Base-by-base conservation (phyloP, 805 yeast genomes). In the Schwanniomyces pseudopolymorphus region DNA sequence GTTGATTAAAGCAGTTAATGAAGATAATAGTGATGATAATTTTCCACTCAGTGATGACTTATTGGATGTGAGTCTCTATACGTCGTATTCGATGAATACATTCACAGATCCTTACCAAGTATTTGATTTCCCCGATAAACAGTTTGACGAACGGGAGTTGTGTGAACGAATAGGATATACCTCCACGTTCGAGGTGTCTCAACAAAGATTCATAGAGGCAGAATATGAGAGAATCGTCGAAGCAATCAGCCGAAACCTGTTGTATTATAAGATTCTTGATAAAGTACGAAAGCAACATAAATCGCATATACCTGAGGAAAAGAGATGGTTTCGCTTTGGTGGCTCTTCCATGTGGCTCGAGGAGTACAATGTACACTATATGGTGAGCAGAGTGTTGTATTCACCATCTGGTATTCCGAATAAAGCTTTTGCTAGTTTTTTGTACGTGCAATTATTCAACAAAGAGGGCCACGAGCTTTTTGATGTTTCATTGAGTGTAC, bases 301-400 rank as follows among this genome's bases (percentile, higher is more conserved):
- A 33, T 54, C 66, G 4, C 52, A 47, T 4, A 51, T 61, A 16
- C 62, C 64, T 1, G 48, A 44, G 39, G 44, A 49, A 20, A 27
- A 48, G 8, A 49, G 46, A 26, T 60, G 63, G 63, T 57, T 56
- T 44, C 38, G 55, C 28, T 46, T 58, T 51, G 49, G 56, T n/a
- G 58, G 62, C 17, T 54, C 61, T 2, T 50, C 58, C 3, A 61
- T 56, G 11, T 60, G 55, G 55, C 51, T 60, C 14, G 51, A 56
- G 19, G 53, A 60, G 8, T 50, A 53, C 26, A 50, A 53, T 9
- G 47, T 55, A 4, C 64, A 60, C 39, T 42, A 49, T 38, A 48
- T 60, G 55, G 60, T 59, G 2, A 52, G 59, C 2, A 47, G 64
- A 10, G 45, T 60, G 19, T 37, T 57, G 14, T 58, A 50, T 39